A percentile compares a stretch with the other conserved stretches of the same genome.
Conservation (phyloP, 2,329 filamentous ascomycete species). For the Hypoxylon sp. region DNA sequence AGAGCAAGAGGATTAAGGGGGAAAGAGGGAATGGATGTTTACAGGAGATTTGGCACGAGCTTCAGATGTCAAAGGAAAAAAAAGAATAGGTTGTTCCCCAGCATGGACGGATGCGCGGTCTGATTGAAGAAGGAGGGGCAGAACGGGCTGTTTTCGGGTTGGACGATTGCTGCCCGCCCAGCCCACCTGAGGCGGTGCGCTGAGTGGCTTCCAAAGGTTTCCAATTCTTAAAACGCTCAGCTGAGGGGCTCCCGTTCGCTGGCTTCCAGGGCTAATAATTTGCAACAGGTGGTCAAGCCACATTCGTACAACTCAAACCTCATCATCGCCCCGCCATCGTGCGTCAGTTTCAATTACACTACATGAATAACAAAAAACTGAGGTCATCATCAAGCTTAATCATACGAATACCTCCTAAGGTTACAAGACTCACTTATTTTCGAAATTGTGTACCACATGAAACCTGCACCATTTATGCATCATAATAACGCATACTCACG, state of each 20-base stretch:
- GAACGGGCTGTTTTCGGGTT: slow-evolving; percentile 51
- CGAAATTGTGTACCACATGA: slow-evolving; percentile 24
- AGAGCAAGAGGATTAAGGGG: slow-evolving; percentile 24
- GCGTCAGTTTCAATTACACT: slow-evolving; percentile 25
- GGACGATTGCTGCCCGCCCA: slow-evolving; percentile 41
- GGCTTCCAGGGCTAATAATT: slow-evolving; percentile 2
- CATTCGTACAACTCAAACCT: slow-evolving; percentile 26
- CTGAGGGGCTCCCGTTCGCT: neutral
- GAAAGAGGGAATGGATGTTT: slow-evolving; percentile 25
- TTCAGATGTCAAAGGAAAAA: slow-evolving; percentile 43
- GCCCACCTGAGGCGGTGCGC: slow-evolving; percentile 35
- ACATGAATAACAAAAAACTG: slow-evolving; percentile 4
- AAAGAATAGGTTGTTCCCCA: slow-evolving; percentile 29
- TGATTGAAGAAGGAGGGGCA: slow-evolving; percentile 50
- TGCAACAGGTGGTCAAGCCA: slow-evolving; percentile 31
- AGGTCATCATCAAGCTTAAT: slow-evolving; percentile 4
- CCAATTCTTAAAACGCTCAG: neutral
- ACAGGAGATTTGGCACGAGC: slow-evolving; percentile 36
- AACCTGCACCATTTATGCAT: slow-evolving; percentile 34
- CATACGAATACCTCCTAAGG: neutral
- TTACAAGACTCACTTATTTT: neutral
- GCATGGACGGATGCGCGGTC: slow-evolving; percentile 39
- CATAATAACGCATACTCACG: slow-evolving; percentile 22
- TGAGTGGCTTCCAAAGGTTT: slow-evolving; percentile 11
- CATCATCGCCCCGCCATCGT: slow-evolving; percentile 35